Evolutionary conservation across 192 early-diverging fungal genomes (phyloP).

Genomic region (Geranomyces variabilis): DNA sequence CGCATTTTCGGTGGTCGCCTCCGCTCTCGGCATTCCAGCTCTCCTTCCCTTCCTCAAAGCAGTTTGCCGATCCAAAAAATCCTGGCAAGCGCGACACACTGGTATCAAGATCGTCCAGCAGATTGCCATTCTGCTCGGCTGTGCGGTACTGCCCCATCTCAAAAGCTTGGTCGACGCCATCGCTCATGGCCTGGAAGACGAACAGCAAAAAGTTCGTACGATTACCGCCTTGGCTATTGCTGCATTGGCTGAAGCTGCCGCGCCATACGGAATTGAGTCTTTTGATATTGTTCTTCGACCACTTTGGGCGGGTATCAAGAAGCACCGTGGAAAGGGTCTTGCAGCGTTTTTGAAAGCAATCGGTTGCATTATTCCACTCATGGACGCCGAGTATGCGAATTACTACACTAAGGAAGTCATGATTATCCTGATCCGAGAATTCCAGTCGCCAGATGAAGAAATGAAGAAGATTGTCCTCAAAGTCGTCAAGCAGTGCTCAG

Average conservation of each 20-base stretch:
- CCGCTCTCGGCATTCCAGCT: slow-evolving; percentile 91
- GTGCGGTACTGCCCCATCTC: slow-evolving; percentile 93
- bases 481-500: slow-evolving; percentile 95
- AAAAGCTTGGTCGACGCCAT: slow-evolving; percentile 90
- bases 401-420: slow-evolving; percentile 94
- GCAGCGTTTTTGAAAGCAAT: slow-evolving; percentile 99
- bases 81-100: slow-evolving; percentile 98
- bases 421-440: slow-evolving; percentile 89
- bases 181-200: slow-evolving; percentile 89
- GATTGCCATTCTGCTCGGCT: slow-evolving; percentile 92
- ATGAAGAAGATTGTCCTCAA: slow-evolving; percentile 99
- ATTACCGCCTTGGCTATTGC: slow-evolving; percentile 93
- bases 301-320: slow-evolving; percentile 90
- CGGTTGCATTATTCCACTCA: slow-evolving; percentile 96
- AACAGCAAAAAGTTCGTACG: slow-evolving; percentile 95
- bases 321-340: slow-evolving; percentile 93
- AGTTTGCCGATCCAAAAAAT: slow-evolving; percentile 91
- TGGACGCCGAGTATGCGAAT: slow-evolving; percentile 94
- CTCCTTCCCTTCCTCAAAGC: slow-evolving; percentile 95
- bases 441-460: slow-evolving; percentile 96
- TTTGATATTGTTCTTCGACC: slow-evolving; percentile 90
- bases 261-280: slow-evolving; percentile 98
- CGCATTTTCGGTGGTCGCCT: slow-evolving; percentile 96
- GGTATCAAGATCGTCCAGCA: slow-evolving; percentile 98
- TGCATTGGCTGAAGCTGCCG: slow-evolving; percentile 94